A percentile compares a stretch with the other conserved stretches of the same genome.
phyloP scores from a whole-genome alignment of 306 rosid genomes.

The Gastrolobium bilobum region DNA sequence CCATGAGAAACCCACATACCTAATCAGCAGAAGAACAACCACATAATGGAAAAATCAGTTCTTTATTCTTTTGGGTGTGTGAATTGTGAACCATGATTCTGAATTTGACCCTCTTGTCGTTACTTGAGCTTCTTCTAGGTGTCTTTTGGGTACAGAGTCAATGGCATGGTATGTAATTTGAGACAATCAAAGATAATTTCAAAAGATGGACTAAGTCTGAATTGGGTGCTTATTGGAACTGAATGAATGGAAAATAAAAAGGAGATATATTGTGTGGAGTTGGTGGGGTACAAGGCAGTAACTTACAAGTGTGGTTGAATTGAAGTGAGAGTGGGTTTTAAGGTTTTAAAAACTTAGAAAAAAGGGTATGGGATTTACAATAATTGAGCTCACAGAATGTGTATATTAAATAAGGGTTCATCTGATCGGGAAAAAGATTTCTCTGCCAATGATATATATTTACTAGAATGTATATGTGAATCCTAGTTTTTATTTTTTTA shows the following conservation, averaged over 20 bases:
- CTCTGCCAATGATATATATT: no score
- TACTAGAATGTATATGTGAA: no score
- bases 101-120: slow-evolving; percentile 8
- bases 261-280: slow-evolving; percentile 31
- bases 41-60: slow-evolving; percentile 14
- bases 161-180: slow-evolving; percentile 25
- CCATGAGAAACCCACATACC: slow-evolving; percentile 49
- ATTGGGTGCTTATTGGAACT: slow-evolving; percentile 43
- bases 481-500: no score
- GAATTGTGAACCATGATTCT: not conserved
- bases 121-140: not conserved
- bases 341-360: slow-evolving; percentile 38
- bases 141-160: slow-evolving; percentile 35
- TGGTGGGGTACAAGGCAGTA: not conserved
- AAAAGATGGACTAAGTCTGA: slow-evolving; percentile 30
- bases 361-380: no score
- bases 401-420: no score
- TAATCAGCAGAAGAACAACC: slow-evolving; percentile 46
- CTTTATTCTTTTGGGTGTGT: not conserved
- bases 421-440: no score
- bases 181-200: not conserved
- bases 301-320: slow-evolving; percentile 31
- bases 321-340: slow-evolving; percentile 48
- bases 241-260: slow-evolving; percentile 34
- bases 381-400: not conserved